Evolutionary conservation across 2,329 filamentous ascomycete species (phyloP), one percentile per base, ranked within the genome.

Genomic region (Diplodia scrobiculata): DNA sequence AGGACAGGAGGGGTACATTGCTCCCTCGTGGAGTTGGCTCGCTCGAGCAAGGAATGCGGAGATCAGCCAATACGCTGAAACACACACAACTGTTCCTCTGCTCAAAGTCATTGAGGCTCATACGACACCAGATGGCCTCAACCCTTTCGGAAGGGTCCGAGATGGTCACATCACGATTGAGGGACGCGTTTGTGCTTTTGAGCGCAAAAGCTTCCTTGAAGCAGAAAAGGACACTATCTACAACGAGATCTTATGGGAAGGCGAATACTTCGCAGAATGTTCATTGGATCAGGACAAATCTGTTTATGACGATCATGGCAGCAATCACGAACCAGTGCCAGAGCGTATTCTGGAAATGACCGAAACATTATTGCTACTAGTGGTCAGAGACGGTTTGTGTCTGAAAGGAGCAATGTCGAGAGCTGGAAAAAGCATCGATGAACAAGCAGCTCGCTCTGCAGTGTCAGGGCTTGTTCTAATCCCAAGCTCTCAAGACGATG

Each of bases 21-120:
- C 54, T 17, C 54, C 54, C 17, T 59, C 54, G 1, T 47, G 54
- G 54, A 59, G 54, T 13, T 59, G 54, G 54, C 54, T 59, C 45
- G 36, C 54, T 47, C 54, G 54, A 5, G 54, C 54, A 1, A 45
- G 36, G 27, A 59, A 59, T 11, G 53, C 53, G n/a, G 53, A 58
- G 9, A 41, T 58, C 32, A 41, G 53, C 21, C 17, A 58, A 4
- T 58, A 58, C 53, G 53, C 6, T 14, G 1, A 25, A 14, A 58
- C 34, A n/a, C 34, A 58, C 53, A 9, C 19, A 41, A 58, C 17
- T 5, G 4, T n/a, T 6, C 21, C 53, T 38, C n/a, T 21, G 21
- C 32, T 58, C n/a, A 38, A 11, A 0, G 19, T 58, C 3, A 2
- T 58, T 32, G 53, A 45, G 2, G 21, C 32, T n/a, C 0, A 1